These are phyloP conservation scores for Hura crepitans DNA, from an alignment of 441 rosid genomes.

Conservation along the genomic window DNA sequence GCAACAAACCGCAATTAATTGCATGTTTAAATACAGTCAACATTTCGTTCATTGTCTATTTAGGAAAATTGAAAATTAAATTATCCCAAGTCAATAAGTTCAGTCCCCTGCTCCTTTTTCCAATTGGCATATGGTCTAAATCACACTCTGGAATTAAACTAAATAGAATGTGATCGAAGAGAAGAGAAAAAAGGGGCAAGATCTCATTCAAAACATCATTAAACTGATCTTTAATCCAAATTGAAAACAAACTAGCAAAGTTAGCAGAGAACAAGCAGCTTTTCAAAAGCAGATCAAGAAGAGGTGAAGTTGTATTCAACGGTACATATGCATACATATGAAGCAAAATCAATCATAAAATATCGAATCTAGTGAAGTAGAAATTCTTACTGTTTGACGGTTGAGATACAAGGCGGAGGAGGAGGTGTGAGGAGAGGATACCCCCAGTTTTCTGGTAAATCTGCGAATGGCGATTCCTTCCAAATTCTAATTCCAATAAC, in stretches of 20 bases:
- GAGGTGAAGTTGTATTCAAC: neutral
- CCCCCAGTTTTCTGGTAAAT: neutral
- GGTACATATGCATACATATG: neutral
- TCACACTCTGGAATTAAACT: neutral
- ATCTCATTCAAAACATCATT: constrained; percentile 19
- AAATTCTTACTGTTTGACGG: neutral
- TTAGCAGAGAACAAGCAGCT: neutral
- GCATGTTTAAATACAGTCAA: neutral
- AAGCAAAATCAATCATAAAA: neutral
- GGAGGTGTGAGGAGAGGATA: neutral
- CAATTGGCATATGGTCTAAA: neutral
- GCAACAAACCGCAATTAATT: neutral
- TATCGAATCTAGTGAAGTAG: neutral
- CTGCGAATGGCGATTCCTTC: neutral
- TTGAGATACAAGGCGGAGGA: neutral
- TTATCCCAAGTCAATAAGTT: too few species aligned
- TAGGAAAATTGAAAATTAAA: too few species aligned
- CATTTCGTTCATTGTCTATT: too few species aligned
- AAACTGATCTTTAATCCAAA: constrained; percentile 11
- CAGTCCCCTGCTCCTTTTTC: neutral
- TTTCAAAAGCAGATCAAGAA: constrained; percentile 14
- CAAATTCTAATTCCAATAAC: neutral
- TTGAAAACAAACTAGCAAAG: neutral
- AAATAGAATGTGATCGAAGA: neutral
- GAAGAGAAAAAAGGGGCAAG: constrained; percentile 5